A percentile compares a stretch with the other conserved stretches of the same genome.
These are phyloP conservation scores for Phytophthora litchii DNA, from an alignment of 352 stramenopile species.

Conservation along the genomic window DNA sequence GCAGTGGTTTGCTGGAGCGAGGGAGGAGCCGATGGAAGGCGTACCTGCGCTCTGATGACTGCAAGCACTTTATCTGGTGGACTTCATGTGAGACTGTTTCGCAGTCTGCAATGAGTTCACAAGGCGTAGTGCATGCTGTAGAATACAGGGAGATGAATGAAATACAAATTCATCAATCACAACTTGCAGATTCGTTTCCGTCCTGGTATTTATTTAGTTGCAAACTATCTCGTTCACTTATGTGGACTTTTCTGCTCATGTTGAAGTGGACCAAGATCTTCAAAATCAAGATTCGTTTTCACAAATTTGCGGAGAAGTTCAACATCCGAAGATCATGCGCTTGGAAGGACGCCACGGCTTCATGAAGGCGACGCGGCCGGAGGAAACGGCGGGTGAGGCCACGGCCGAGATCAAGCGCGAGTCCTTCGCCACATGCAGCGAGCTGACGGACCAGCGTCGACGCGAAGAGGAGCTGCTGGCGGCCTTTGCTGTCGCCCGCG, in stretches of 20 bases:
- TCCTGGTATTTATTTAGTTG: too few relatives aligned
- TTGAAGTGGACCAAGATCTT: too few relatives aligned
- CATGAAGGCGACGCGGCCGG: slow-evolving; percentile 1
- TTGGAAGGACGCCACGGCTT: slow-evolving; percentile 20
- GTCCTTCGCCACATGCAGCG: slow-evolving; percentile 1
- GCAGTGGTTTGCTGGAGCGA: slow-evolving; percentile 12
- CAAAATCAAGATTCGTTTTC: too few relatives aligned
- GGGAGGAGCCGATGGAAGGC: slow-evolving; percentile 25
- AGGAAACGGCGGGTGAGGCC: slow-evolving; percentile 17
- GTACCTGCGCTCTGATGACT: slow-evolving; percentile 1
- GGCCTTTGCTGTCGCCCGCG: slow-evolving; percentile 26
- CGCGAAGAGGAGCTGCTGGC: slow-evolving; percentile 27
- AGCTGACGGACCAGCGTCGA: slow-evolving; percentile 14
- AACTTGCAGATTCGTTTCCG: too few relatives aligned
- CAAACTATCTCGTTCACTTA: too few relatives aligned
- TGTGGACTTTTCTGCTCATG: too few relatives aligned
- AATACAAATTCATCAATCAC: slow-evolving; percentile 21
- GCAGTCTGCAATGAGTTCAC: not conserved
- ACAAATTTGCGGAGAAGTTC: slow-evolving; percentile 5
- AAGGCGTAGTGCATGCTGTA: slow-evolving; percentile 36
- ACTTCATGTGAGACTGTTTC: not conserved
- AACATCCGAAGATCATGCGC: slow-evolving; percentile 21
- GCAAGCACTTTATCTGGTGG: slow-evolving; percentile 5
- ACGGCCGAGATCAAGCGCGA: slow-evolving; percentile 29
- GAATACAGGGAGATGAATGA: slow-evolving; percentile 29